phyloP scores from a whole-genome alignment of 441 rosid species.

The Geranium incanum region DNA sequence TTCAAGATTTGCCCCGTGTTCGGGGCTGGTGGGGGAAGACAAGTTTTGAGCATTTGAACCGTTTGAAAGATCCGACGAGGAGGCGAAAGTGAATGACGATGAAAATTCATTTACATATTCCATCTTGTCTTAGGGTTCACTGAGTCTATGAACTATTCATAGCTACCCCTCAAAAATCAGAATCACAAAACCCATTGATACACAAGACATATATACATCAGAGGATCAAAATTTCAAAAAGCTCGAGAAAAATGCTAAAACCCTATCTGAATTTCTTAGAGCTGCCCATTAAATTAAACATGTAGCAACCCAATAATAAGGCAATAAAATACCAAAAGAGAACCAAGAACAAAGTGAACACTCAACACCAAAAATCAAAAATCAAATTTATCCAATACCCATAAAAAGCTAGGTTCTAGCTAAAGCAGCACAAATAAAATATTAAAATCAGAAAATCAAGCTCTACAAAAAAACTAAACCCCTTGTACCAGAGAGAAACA shows the following conservation, averaged over 20 bases:
- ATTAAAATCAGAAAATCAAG: neutral
- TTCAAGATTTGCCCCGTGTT: conserved; percentile 21
- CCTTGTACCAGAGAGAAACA: conserved; percentile 3
- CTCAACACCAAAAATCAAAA: too few relatives aligned
- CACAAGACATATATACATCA: neutral
- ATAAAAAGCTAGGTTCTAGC: too few relatives aligned
- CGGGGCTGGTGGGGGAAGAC: conserved; percentile 10
- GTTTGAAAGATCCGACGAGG: conserved; percentile 24
- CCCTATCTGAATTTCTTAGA: too few relatives aligned
- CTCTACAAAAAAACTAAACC: neutral
- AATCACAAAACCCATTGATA: conserved; percentile 3
- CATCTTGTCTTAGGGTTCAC: conserved; percentile 14
- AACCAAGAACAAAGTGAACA: too few relatives aligned
- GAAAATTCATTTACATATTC: conserved; percentile 21
- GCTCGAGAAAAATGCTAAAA: too few relatives aligned
- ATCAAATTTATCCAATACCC: too few relatives aligned
- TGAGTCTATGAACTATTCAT: neutral
- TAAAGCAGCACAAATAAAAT: too few relatives aligned
- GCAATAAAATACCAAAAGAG: too few relatives aligned
- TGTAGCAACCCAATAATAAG: too few relatives aligned
- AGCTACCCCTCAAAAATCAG: neutral
- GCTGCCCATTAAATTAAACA: too few relatives aligned
- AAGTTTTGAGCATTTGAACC: conserved; percentile 12
- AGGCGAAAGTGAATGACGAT: conserved; percentile 25
- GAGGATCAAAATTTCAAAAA: neutral